Evolutionary conservation across 2,329 filamentous ascomycete genomes (phyloP).

Genomic region (Nigrospora oryzae): DNA sequence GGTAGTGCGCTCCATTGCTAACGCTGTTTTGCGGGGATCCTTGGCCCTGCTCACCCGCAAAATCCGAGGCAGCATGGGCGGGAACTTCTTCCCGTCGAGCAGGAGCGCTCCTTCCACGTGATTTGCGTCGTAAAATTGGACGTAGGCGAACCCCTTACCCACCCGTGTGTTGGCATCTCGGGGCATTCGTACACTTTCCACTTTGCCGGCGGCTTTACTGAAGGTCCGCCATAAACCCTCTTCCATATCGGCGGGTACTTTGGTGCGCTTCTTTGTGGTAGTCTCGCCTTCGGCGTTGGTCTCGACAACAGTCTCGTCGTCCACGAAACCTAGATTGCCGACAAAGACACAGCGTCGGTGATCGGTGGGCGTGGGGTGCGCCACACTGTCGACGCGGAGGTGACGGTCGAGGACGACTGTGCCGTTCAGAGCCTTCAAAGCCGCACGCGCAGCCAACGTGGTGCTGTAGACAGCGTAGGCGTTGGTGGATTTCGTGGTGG

Average conservation of each 20-base stretch:
- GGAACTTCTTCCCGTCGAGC: slow-evolving; percentile 84
- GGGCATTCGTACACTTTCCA: slow-evolving; percentile 90
- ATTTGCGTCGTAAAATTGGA: slow-evolving; percentile 87
- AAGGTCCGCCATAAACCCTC: slow-evolving; percentile 88
- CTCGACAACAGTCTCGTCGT: slow-evolving; percentile 70
- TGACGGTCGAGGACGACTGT: slow-evolving; percentile 78
- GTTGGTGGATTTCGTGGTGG: slow-evolving; percentile 88
- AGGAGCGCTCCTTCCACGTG: slow-evolving; percentile 85
- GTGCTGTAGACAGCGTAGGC: slow-evolving; percentile 89
- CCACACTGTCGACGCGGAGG: slow-evolving; percentile 81
- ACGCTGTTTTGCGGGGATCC: slow-evolving; percentile 52
- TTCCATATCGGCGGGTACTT: slow-evolving; percentile 75
- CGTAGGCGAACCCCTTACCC: slow-evolving; percentile 95
- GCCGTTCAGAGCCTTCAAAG: slow-evolving; percentile 73
- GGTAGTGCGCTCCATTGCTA: slow-evolving; percentile 41
- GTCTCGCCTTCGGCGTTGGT: slow-evolving; percentile 57
- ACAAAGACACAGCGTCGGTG: slow-evolving; percentile 91
- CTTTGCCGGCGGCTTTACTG: slow-evolving; percentile 60
- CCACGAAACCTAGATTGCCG: slow-evolving; percentile 91
- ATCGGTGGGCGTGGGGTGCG: slow-evolving; percentile 75
- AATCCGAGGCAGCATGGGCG: slow-evolving; percentile 83
- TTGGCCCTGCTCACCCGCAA: slow-evolving; percentile 84
- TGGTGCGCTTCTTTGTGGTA: slow-evolving; percentile 65
- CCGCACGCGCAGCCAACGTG: slow-evolving; percentile 64
- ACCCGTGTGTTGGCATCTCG: slow-evolving; percentile 85